A percentile compares a stretch with the other conserved stretches of the same genome.
Conservation (phyloP, 352 stramenopile genomes). For the Elongisporangium senticosum region DNA sequence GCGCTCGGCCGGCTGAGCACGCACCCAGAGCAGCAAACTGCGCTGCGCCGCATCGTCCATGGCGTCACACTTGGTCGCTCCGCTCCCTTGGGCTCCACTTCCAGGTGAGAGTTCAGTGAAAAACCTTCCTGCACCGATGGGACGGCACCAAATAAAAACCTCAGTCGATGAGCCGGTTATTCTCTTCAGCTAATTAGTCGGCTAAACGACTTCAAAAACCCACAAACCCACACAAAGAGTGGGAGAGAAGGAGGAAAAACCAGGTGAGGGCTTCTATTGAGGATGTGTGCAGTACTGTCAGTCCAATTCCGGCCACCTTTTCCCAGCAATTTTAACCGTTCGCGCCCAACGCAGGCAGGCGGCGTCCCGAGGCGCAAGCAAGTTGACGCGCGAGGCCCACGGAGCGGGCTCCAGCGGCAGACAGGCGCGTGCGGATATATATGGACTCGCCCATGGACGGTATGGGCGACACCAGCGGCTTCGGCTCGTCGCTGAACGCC, state of each 20-base stretch:
- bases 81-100: not conserved
- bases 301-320: not conserved
- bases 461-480: not conserved
- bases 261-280: not conserved
- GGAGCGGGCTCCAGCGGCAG: not conserved
- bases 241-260: not conserved
- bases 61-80: not conserved
- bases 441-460: not conserved
- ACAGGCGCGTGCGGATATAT: not conserved
- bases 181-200: not conserved
- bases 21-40: conserved; percentile 72
- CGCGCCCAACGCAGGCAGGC: not conserved
- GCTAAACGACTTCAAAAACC: too few species aligned
- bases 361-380: not conserved
- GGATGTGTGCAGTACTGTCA: not conserved
- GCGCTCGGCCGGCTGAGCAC: conserved; percentile 4
- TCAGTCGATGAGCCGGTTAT: not conserved
- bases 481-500: not conserved
- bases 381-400: not conserved
- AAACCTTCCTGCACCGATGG: not conserved
- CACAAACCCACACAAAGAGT: not conserved
- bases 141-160: not conserved
- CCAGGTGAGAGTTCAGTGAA: not conserved
- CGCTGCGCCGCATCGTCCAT: conserved; percentile 76
- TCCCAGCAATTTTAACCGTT: not conserved